Evolutionary conservation across 2,329 filamentous ascomycete species (phyloP), one percentile per base, ranked within the genome.

Genomic region (Podosphaera fusca): DNA sequence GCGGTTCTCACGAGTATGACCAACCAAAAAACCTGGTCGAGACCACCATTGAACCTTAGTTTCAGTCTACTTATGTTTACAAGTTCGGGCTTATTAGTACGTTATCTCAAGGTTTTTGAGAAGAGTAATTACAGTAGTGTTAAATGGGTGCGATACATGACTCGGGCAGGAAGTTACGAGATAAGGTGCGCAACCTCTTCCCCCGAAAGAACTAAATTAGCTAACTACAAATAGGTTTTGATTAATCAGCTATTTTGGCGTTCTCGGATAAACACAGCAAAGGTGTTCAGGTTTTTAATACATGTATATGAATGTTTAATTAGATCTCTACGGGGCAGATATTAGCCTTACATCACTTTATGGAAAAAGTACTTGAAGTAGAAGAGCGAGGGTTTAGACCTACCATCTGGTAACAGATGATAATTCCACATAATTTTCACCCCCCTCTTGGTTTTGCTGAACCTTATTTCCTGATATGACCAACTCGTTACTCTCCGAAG

Each of bases 101-200:
- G 94, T 55, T 98, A 98, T 69, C 72, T 98, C 58, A 98, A 98
- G 72, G 92, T 98, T 1, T 98, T 98, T 73, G 92, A 98, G 74
- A 98, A 98, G 81, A 92, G 80, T 70, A 96, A 96, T 70, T 98
- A 98, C 69, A 94, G 86, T 61, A 95, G 88, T 67, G 92, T 98
- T 54, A 98, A 98, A 71, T 98, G 92, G 92, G 92, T 98, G 64
- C 76, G 92, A 64, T 98, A 98, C 71, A 96, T 98, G 92, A 98
- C 92, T 21, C 81, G 90, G 63, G 92, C 90, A 14, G 92, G 92
- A 34, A 95, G 88, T 70, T 98, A 98, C 70, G 92, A 98, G 73
- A 95, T 98, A 68, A 77, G 88, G 83, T 94, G 62, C 29, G 12
- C 50, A 49, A 21, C 9, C 7, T 42, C 31, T 12, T 3, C 5